These are phyloP conservation scores for Scytalidium lignicola DNA, from an alignment of 2,329 filamentous ascomycete species.

Conservation along the genomic window DNA sequence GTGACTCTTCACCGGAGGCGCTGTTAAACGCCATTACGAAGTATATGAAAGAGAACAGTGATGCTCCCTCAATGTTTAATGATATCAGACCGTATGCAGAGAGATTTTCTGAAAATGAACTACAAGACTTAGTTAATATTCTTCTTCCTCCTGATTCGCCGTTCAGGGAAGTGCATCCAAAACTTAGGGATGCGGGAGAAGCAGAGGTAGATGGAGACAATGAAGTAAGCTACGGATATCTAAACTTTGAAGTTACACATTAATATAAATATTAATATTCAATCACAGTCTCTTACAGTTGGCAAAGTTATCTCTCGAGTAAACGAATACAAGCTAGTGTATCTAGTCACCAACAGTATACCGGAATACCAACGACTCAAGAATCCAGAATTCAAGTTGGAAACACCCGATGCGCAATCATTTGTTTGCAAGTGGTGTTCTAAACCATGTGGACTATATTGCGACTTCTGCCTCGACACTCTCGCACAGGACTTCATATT, in stretches of 20 bases:
- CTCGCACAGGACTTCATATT: constrained; percentile 13
- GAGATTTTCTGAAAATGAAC: constrained; percentile 1
- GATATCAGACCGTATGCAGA: constrained; percentile 25
- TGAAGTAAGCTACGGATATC: background rate
- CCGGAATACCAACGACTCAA: constrained; percentile 14
- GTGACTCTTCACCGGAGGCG: background rate
- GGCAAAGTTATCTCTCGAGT: constrained; percentile 18
- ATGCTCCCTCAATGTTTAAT: constrained; percentile 23
- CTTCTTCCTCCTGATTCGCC: background rate
- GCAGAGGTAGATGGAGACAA: constrained; percentile 2
- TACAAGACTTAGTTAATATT: background rate
- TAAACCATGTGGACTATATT: constrained; percentile 13
- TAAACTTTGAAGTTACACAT: constrained; percentile 7
- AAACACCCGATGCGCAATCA: constrained; percentile 4
- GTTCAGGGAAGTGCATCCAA: background rate
- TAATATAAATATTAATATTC: no score
- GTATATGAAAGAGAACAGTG: constrained; percentile 24
- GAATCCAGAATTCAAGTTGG: background rate
- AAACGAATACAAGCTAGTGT: constrained; percentile 23
- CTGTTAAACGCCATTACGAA: constrained; percentile 11
- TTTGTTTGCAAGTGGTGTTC: constrained; percentile 16
- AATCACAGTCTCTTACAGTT: constrained; percentile 17
- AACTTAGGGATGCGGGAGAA: background rate
- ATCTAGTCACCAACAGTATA: constrained; percentile 20
- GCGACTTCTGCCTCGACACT: constrained; percentile 14